A percentile compares a stretch with the other conserved stretches of the same genome.
Evolutionary conservation across 441 rosid genomes (phyloP).

Genomic region (Dalechampia spathulata): DNA sequence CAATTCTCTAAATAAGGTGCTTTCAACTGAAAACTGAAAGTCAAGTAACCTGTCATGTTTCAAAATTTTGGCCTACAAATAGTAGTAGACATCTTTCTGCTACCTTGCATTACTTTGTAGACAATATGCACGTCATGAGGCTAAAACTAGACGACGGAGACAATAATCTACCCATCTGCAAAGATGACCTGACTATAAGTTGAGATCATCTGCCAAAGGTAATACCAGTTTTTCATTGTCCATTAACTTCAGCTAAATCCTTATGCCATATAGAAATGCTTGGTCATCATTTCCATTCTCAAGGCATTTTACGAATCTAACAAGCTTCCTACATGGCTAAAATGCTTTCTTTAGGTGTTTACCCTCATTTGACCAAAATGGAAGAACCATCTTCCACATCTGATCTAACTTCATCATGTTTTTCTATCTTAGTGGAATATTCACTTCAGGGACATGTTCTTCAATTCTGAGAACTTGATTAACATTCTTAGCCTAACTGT

Average conservation of each 20-base stretch:
- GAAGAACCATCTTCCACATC: neutral
- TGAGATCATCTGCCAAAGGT: neutral
- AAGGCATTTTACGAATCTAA: neutral
- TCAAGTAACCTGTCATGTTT: neutral
- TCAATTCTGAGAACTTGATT: no score
- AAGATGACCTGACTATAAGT: neutral
- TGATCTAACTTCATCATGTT: no score
- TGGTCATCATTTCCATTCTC: neutral
- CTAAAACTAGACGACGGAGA: neutral
- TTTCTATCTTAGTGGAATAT: no score
- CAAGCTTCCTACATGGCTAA: neutral
- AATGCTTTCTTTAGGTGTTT: neutral
- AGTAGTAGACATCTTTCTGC: neutral
- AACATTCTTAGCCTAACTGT: no score
- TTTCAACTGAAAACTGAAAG: neutral
- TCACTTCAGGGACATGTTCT: no score
- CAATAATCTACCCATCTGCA: neutral
- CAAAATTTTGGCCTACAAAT: neutral
- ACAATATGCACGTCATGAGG: neutral
- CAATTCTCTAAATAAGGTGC: neutral
- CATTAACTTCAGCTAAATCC: slow-evolving; percentile 1
- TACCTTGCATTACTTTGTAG: neutral
- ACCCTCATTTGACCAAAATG: neutral
- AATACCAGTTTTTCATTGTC: neutral
- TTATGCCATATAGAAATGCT: neutral